A percentile compares a stretch with the other conserved stretches of the same genome.
These are phyloP conservation scores for Beauveria caledonica DNA, from an alignment of 2,329 filamentous ascomycete species.

Conservation along the genomic window DNA sequence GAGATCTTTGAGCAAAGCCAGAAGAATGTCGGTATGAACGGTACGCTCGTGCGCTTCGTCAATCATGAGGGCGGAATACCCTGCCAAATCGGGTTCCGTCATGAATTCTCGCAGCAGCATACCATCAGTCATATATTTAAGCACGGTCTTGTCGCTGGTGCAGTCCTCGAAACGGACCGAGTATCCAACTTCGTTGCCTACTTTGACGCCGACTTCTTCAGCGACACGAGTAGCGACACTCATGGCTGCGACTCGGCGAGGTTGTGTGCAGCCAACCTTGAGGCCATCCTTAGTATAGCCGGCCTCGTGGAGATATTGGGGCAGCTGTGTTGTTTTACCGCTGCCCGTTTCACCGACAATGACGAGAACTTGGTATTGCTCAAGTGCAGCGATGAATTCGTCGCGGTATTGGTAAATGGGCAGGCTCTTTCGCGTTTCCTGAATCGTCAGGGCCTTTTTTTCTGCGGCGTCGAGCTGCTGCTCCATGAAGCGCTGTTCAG, in stretches of 20 bases:
- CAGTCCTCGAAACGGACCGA: slow-evolving; percentile 91
- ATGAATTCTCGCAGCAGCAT: slow-evolving; percentile 88
- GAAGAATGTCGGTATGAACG: slow-evolving; percentile 80
- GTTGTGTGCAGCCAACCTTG: slow-evolving; percentile 90
- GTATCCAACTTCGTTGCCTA: slow-evolving; percentile 91
- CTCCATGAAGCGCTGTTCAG: slow-evolving; percentile 71
- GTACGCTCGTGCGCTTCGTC: slow-evolving; percentile 96
- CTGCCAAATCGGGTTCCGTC: slow-evolving; percentile 74
- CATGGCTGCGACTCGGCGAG: slow-evolving; percentile 93
- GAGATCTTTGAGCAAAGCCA: slow-evolving; percentile 84
- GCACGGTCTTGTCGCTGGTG: slow-evolving; percentile 79
- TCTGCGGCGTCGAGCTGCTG: slow-evolving; percentile 83
- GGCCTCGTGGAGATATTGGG: slow-evolving; percentile 87
- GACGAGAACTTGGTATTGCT: slow-evolving; percentile 77
- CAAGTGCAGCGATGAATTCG: slow-evolving; percentile 77
- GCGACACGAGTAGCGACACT: slow-evolving; percentile 93
- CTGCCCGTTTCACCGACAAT: slow-evolving; percentile 92
- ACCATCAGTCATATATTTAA: slow-evolving; percentile 97
- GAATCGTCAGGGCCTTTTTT: slow-evolving; percentile 77
- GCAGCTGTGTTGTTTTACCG: slow-evolving; percentile 92
- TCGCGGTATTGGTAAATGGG: slow-evolving; percentile 87
- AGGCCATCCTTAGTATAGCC: slow-evolving; percentile 77
- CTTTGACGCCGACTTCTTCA: slow-evolving; percentile 82
- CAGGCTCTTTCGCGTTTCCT: slow-evolving; percentile 82
- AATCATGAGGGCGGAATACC: slow-evolving; percentile 87